Conservation (phyloP, 225 moss, liverwort and hornwort genomes). For the Neckera pumila region DNA sequence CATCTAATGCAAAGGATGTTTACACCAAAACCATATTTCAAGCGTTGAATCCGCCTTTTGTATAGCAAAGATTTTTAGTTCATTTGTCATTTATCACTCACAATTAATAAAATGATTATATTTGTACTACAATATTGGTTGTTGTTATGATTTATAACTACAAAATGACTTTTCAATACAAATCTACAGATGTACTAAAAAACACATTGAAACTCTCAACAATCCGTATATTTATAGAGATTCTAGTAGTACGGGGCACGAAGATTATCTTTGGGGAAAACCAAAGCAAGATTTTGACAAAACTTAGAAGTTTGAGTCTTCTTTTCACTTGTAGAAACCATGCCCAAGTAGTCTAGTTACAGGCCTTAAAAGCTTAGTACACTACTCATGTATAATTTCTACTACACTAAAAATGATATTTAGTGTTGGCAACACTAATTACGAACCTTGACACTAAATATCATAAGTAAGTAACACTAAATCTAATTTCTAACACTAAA, state of each 20-base stretch:
- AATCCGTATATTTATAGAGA: background rate
- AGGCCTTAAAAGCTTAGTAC: too few species aligned
- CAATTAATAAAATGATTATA: too few species aligned
- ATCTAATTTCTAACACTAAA: too few species aligned
- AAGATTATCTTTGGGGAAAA: accelerated
- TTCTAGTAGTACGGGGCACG: accelerated
- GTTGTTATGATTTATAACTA: background rate
- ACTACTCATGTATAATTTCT: too few species aligned
- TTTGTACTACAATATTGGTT: background rate
- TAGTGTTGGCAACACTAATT: too few species aligned
- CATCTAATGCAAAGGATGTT: too few species aligned
- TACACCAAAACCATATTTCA: background rate
- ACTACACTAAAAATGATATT: too few species aligned
- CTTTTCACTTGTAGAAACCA: background rate
- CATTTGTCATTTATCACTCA: background rate
- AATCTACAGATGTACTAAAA: background rate
- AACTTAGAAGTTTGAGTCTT: background rate
- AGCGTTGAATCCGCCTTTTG: accelerated
- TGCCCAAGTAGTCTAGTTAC: too few species aligned
- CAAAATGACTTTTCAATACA: background rate
- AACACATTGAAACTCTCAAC: background rate
- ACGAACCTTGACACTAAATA: too few species aligned
- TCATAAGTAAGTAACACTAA: too few species aligned
- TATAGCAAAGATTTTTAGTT: background rate
- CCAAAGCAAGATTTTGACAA: too few species aligned